Conservation (phyloP, 331 rosid species). For the Pyracantha coccinea region DNA sequence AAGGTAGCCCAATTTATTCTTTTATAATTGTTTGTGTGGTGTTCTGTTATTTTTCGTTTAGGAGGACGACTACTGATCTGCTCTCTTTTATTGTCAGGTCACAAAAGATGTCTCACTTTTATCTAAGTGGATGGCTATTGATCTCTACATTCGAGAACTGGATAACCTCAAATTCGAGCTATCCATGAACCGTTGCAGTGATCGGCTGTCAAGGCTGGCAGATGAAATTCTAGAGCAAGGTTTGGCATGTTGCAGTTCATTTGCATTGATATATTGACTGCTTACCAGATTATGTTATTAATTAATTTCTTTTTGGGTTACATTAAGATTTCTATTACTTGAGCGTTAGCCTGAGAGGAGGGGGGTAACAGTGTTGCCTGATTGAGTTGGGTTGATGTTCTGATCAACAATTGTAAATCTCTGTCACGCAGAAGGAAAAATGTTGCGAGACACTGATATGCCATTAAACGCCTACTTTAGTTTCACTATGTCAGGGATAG, state of each 20-base stretch:
- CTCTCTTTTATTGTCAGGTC: constrained; percentile 42
- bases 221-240: constrained; percentile 75
- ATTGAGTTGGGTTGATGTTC: neutral
- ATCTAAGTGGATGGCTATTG: constrained; percentile 93
- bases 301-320: no score
- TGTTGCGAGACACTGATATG: neutral
- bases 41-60: neutral
- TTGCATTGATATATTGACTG: neutral
- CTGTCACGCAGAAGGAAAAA: neutral
- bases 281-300: neutral
- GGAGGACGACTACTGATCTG: neutral
- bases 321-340: no score
- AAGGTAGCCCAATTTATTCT: neutral
- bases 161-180: constrained; percentile 90
- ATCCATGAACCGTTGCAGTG: constrained; percentile 85
- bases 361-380: neutral
- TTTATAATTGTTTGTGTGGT: neutral
- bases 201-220: constrained; percentile 51
- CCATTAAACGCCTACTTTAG: neutral
- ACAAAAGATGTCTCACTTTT: constrained; percentile 81
- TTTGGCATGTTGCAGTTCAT: constrained; percentile 20
- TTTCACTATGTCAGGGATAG: neutral
- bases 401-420: neutral
- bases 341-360: neutral
- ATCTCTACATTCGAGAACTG: constrained; percentile 76